Percentiles rank a stretch among this genome's conserved stretches.
Conservation (phyloP, 225 moss, liverwort and hornwort species). For the Bryum argenteum region DNA sequence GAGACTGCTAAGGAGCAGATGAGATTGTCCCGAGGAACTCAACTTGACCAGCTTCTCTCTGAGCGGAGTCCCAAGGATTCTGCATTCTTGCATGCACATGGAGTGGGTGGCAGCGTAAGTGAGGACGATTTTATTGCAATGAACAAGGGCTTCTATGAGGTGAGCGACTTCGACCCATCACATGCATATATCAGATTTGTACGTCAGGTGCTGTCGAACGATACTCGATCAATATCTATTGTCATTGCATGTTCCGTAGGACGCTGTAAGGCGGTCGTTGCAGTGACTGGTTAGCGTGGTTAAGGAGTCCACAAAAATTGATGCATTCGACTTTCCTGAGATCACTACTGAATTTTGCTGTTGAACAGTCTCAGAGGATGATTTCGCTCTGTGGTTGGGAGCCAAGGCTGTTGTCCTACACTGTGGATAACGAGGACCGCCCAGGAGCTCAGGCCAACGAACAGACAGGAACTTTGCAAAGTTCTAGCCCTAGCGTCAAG, state of each 20-base stretch:
- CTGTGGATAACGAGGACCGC: constrained; percentile 74
- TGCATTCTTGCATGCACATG: constrained; percentile 40
- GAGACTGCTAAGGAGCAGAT: constrained; percentile 67
- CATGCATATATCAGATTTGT: constrained; percentile 13
- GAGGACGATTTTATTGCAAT: constrained; percentile 55
- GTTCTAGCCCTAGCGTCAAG: constrained; percentile 73
- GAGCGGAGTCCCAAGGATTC: constrained; percentile 52
- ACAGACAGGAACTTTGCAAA: constrained; percentile 54
- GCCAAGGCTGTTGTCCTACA: constrained; percentile 78
- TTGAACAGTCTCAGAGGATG: constrained; percentile 73
- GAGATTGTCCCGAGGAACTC: constrained; percentile 59
- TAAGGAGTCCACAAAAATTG: constrained; percentile 5
- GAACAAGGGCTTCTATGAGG: constrained; percentile 72
- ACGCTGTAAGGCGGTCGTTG: constrained; percentile 14
- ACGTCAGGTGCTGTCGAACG: constrained; percentile 14
- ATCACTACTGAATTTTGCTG: constrained; percentile 22
- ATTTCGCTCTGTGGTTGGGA: constrained; percentile 98
- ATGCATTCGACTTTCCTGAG: constrained; percentile 26
- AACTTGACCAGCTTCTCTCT: constrained; percentile 74
- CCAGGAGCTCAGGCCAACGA: constrained; percentile 46
- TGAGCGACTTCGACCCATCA: constrained; percentile 32
- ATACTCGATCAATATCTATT: constrained; percentile 4
- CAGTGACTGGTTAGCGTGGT: constrained; percentile 16
- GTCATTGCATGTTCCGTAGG: constrained; percentile 6
- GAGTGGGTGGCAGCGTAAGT: constrained; percentile 50